A percentile compares a stretch with the other conserved stretches of the same genome.
These are phyloP conservation scores for Tieghemiomyces parasiticus DNA, from an alignment of 192 early-diverging fungal species.

Conservation along the genomic window DNA sequence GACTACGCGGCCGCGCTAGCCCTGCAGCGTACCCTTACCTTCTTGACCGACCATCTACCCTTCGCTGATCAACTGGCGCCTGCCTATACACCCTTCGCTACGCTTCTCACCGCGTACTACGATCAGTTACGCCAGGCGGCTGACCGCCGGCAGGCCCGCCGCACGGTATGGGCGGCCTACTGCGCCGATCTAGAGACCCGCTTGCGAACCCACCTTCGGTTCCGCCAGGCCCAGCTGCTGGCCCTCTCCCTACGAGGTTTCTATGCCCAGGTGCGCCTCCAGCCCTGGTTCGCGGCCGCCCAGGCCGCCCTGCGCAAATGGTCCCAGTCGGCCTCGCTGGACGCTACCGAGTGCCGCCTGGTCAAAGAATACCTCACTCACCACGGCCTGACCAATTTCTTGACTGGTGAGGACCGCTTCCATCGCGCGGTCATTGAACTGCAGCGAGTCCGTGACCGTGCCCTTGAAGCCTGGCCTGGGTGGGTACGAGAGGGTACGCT, in stretches of 20 bases:
- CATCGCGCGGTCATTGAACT: slow-evolving; percentile 6
- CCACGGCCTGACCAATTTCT: background rate
- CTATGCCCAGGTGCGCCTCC: background rate
- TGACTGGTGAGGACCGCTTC: slow-evolving; percentile 8
- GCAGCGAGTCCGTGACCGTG: background rate
- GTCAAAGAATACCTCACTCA: slow-evolving; percentile 1
- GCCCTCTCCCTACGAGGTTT: background rate
- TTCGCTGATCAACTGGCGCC: background rate
- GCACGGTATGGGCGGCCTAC: background rate
- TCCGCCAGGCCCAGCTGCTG: slow-evolving; percentile 5
- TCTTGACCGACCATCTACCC: background rate
- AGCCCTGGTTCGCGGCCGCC: background rate
- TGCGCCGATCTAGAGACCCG: background rate
- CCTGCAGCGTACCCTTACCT: background rate
- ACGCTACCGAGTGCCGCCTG: background rate
- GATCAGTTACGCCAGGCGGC: background rate
- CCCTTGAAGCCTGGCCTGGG: background rate
- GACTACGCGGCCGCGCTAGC: background rate
- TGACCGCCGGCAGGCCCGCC: background rate
- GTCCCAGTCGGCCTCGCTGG: background rate
- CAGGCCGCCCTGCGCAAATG: background rate
- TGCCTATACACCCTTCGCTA: background rate
- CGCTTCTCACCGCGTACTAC: background rate
- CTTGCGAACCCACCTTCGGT: background rate
- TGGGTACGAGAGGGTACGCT: background rate